Evolutionary conservation across 2,329 filamentous ascomycete species (phyloP), one percentile per base, ranked within the genome.

Genomic region (Trichoderma arundinaceum): DNA sequence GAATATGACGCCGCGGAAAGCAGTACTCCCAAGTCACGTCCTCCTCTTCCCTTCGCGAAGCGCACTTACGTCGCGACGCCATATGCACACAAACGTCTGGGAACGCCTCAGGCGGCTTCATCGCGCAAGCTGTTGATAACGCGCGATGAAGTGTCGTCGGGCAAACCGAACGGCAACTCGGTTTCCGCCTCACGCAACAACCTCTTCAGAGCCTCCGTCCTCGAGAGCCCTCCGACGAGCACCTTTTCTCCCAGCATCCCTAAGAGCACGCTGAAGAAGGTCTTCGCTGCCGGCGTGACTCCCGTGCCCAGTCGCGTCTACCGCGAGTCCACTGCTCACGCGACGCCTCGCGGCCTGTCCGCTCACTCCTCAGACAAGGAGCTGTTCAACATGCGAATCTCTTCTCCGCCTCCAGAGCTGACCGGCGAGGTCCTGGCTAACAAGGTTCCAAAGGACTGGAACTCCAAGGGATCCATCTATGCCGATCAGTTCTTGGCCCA

Each of bases 401-500:
- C 83, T 28, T 84, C 83, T 17, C 86, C 86, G 0, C 84, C 85
- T 58, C 79, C 81, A 9, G 82, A 85, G 66, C 77, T 88, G 35
- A 85, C 82, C 13, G 86, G 85, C 67, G 85, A 86, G 73, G 80
- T 76, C 57, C 71, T 88, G 19, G 78, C 83, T 7, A 82, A 82
- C 68, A 81, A 84, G 71, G 78, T 88, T 0, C 85, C 85, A 32
- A 79, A 83, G 35, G 80, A 84, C 17, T 80, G 83, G 72, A 81
- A 80, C 56, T 78, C 82, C 10, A 79, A 81, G 67, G 81, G 83
- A 4, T 85, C 85, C 52, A 81, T 87, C 66, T 88, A 88, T 66
- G 85, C 86, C 35, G 85, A 87, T 71, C 83, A 88, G 73, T 88
- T 83, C 65, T 77, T 88, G 44, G 78, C 80, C 1, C 82, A 87